Base-by-base conservation (phyloP, 169 alveolate species). In the Eimeria maxima region DNA sequence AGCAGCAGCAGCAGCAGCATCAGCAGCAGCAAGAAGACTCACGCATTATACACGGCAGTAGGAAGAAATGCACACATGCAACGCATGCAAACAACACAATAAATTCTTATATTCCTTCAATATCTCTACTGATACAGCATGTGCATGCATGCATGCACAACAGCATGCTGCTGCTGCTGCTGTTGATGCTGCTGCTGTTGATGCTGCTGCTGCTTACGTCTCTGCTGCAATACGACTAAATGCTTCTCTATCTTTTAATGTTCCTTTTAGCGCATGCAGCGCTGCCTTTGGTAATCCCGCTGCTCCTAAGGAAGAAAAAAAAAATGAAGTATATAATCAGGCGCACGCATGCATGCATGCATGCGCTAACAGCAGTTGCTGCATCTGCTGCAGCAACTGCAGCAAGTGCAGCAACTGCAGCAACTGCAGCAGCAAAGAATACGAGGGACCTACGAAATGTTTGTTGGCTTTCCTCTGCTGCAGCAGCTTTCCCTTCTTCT, bases 351-450 rank as follows among this genome's bases (percentile, higher is more conserved):
- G 67, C 67, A 57, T 57, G 16, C 67, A 57, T 13, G 67, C 67
- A 57, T 44, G 16, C 50, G 83, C 8, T 24, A 16, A 73, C 3
- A 78, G 63, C n/a, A 38, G 65, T 42, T 7, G 27, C 16, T 14
- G 55, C 65, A n/a, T 13, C 18, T 57, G 22, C 24, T 8, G 67
- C 24, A 13, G 67, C 24, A 13, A 24, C 67, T 18, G 24, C 24
- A 24, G 42, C 74, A 13, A 27, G 8, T 47, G 90, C 67, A 7
- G 50, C 29, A 13, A 63, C 87, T 69, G 80, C 80, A n/a, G 45
- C 90, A 6, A 47, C 73, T 7, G 71, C 90, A 81, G 69, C 71
- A 81, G 90, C 73, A 76, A 44, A 38, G 4, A 76, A 27, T 24
- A 29, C 16, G 47, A 81, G 38, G 53, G 74, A n/a, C 90, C n/a